These are phyloP conservation scores for Protomyces gravidus DNA, from an alignment of 1,139 yeast species.

Conservation along the genomic window DNA sequence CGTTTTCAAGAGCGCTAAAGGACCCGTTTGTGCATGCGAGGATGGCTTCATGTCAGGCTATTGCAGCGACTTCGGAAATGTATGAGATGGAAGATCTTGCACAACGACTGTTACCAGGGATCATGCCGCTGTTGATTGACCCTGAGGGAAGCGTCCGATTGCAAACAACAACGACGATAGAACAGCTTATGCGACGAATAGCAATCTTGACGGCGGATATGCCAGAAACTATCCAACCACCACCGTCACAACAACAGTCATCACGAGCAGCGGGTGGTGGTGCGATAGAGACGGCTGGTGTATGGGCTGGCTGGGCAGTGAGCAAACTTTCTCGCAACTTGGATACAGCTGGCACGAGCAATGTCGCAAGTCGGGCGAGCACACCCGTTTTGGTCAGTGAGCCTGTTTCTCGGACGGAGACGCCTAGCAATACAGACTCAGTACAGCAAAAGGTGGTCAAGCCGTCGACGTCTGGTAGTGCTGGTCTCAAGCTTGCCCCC, in stretches of 20 bases:
- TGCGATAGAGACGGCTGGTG: conserved; percentile 22
- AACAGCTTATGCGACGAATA: conserved; percentile 1
- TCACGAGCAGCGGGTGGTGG: neutral
- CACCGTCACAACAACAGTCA: neutral
- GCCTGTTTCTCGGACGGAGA: conserved; percentile 5
- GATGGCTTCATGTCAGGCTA: conserved; percentile 71
- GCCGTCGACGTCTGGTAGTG: neutral
- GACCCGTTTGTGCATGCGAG: conserved; percentile 78
- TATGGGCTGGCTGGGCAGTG: conserved; percentile 28
- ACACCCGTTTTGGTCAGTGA: conserved; percentile 3
- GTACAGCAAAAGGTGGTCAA: neutral
- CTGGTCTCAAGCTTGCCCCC: conserved; percentile 8
- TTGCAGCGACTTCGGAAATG: conserved; percentile 58
- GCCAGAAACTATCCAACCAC: conserved; percentile 10
- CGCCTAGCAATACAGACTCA: conserved; percentile 1
- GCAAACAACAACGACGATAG: conserved; percentile 9
- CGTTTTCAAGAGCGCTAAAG: conserved; percentile 74
- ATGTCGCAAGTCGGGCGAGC: neutral
- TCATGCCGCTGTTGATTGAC: conserved; percentile 81
- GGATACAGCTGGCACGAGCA: neutral
- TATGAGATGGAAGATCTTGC: conserved; percentile 76
- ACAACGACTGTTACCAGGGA: conserved; percentile 73
- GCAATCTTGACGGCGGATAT: conserved; percentile 7
- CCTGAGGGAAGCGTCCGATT: conserved; percentile 10
- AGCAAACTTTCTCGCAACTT: conserved; percentile 18